phyloP scores from a whole-genome alignment of 2,329 filamentous ascomycete genomes.

The Sporothrix euskadiensis region DNA sequence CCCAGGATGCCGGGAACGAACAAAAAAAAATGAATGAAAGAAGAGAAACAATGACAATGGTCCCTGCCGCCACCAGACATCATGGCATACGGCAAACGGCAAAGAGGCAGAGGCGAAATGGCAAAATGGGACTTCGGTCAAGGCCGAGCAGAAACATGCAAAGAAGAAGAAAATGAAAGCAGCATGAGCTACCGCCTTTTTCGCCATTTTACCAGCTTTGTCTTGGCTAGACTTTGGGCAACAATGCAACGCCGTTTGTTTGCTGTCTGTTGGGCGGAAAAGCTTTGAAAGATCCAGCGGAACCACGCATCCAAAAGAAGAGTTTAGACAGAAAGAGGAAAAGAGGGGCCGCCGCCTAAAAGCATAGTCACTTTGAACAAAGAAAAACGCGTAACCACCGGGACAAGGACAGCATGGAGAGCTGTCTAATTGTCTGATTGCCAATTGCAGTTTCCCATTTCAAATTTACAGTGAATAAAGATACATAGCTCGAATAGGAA shows the following conservation, averaged over 20 bases:
- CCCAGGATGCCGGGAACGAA: background rate
- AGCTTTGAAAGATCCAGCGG: background rate
- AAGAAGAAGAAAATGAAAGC: background rate
- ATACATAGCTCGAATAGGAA: background rate
- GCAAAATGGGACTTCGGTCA: constrained; percentile 4
- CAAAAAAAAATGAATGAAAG: background rate
- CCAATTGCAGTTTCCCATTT: background rate
- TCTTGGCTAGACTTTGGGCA: background rate
- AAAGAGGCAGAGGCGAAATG: constrained; percentile 10
- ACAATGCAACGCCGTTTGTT: background rate
- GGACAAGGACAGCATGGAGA: background rate
- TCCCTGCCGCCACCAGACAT: background rate
- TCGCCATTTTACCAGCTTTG: background rate
- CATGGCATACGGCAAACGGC: background rate
- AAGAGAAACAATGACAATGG: background rate
- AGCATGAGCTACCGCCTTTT: background rate
- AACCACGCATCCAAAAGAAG: background rate
- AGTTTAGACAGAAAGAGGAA: background rate
- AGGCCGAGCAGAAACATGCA: background rate
- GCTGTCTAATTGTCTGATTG: background rate
- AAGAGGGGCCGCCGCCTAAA: constrained; percentile 6
- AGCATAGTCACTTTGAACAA: background rate
- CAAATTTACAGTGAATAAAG: background rate
- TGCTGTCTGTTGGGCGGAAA: background rate
- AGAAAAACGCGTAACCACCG: constrained; percentile 5